Conservation (phyloP, 2,329 filamentous ascomycete species). For the Pseudopithomyces chartarum region DNA sequence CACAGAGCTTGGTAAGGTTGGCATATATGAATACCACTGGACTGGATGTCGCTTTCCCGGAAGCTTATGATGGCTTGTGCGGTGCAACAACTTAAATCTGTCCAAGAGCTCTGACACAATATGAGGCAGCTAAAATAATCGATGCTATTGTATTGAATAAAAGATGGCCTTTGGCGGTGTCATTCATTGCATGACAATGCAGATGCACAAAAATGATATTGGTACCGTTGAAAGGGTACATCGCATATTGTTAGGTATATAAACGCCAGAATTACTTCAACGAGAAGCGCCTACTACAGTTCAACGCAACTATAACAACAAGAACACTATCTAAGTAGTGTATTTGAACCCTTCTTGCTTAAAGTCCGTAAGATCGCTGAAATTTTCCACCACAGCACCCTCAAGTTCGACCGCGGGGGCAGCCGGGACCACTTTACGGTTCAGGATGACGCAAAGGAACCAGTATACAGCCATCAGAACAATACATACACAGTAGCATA, state of each 20-base stretch:
- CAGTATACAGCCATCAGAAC: constrained; percentile 2
- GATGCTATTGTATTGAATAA: no score
- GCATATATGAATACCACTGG: background rate
- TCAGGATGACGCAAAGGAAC: constrained; percentile 1
- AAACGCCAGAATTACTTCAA: background rate
- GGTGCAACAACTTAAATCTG: background rate
- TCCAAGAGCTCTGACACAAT: no score
- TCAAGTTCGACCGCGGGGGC: constrained; percentile 1
- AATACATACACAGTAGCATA: constrained; percentile 9
- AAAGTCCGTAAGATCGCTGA: constrained; percentile 19
- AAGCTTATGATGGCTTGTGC: background rate
- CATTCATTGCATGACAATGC: no score
- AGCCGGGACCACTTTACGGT: background rate
- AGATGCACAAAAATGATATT: no score
- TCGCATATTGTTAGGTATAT: background rate
- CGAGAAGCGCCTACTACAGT: background rate
- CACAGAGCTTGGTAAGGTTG: background rate
- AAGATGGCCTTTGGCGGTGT: no score
- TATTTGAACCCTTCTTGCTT: constrained; percentile 19
- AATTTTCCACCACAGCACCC: constrained; percentile 2
- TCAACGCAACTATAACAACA: background rate
- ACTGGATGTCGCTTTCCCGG: background rate
- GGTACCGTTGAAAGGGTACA: background rate
- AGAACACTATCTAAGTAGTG: background rate
- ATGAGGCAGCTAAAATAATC: no score